These are phyloP conservation scores for Laburnicola sp. DNA, from an alignment of 2,329 filamentous ascomycete species.

Conservation along the genomic window DNA sequence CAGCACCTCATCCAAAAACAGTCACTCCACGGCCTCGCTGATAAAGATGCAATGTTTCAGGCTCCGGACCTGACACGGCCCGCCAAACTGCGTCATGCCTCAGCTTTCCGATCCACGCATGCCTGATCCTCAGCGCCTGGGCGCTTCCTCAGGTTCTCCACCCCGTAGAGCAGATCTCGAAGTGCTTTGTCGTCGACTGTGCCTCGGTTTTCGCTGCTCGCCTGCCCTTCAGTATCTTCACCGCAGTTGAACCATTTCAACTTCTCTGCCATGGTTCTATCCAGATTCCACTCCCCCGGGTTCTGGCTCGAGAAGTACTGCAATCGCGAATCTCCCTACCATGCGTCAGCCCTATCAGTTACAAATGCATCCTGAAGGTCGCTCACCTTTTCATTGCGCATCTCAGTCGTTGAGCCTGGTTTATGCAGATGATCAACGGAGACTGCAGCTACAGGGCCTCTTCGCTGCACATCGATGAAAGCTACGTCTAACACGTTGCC, in stretches of 20 bases:
- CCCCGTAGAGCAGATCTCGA: constrained; percentile 51
- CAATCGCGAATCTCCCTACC: constrained; percentile 24
- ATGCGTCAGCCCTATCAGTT: constrained; percentile 15
- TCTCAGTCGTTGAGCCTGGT: constrained; percentile 53
- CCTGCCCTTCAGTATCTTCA: constrained; percentile 19
- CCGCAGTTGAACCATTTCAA: constrained; percentile 24
- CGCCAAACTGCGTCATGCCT: constrained; percentile 4
- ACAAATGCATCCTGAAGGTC: constrained; percentile 2
- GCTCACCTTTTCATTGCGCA: constrained; percentile 36
- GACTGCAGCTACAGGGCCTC: constrained; percentile 43
- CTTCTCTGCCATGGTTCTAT: constrained; percentile 14
- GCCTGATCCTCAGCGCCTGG: constrained; percentile 43
- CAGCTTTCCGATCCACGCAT: constrained; percentile 1
- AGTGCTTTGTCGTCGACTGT: constrained; percentile 43
- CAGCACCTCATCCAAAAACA: background rate
- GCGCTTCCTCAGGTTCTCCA: constrained; percentile 56
- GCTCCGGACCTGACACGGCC: background rate
- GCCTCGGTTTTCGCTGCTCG: constrained; percentile 24
- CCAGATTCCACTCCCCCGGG: constrained; percentile 30
- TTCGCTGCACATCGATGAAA: constrained; percentile 22
- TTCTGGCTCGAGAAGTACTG: constrained; percentile 29
- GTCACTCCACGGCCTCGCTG: background rate
- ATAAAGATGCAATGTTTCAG: background rate
- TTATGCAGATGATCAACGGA: constrained; percentile 60
- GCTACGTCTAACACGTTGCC: constrained; percentile 68